phyloP scores from a whole-genome alignment of 192 early-diverging fungal genomes.

The Mortierella hygrophila region DNA sequence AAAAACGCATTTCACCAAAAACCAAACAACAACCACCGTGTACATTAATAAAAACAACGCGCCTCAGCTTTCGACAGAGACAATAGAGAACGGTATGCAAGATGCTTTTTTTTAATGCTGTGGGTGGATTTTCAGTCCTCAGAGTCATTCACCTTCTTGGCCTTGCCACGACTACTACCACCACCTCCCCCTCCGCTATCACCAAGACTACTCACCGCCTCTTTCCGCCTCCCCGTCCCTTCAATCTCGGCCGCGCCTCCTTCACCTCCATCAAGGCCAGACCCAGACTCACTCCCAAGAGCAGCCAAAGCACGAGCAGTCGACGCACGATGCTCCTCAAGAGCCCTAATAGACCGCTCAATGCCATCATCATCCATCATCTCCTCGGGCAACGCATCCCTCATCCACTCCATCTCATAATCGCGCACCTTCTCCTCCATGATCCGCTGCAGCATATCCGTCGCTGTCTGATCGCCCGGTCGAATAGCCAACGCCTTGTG shows the following conservation, averaged over 20 bases:
- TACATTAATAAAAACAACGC: not conserved
- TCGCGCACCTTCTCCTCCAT: conserved; percentile 54
- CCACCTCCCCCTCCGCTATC: not conserved
- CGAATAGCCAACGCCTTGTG: conserved; percentile 60
- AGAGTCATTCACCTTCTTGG: not conserved
- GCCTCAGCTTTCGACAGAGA: too few relatives aligned
- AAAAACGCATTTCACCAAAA: too few relatives aligned
- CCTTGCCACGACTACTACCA: not conserved
- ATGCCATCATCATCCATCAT: conserved; percentile 26
- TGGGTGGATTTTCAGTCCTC: not conserved
- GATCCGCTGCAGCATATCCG: conserved; percentile 55
- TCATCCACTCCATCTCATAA: conserved; percentile 41
- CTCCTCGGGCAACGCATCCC: conserved; percentile 15
- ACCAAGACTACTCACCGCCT: too few relatives aligned
- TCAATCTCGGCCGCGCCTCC: not conserved
- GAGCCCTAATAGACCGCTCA: conserved; percentile 4
- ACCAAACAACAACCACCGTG: not conserved
- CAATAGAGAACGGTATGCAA: not conserved
- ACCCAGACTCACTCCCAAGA: not conserved
- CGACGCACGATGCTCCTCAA: not conserved
- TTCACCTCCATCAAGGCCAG: not conserved
- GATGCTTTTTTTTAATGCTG: not conserved
- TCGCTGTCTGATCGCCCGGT: conserved; percentile 51
- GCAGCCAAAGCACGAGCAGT: not conserved
- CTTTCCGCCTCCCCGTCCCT: not conserved